phyloP scores from a whole-genome alignment of 2,329 filamentous ascomycete genomes.

The Alternaria sp. region DNA sequence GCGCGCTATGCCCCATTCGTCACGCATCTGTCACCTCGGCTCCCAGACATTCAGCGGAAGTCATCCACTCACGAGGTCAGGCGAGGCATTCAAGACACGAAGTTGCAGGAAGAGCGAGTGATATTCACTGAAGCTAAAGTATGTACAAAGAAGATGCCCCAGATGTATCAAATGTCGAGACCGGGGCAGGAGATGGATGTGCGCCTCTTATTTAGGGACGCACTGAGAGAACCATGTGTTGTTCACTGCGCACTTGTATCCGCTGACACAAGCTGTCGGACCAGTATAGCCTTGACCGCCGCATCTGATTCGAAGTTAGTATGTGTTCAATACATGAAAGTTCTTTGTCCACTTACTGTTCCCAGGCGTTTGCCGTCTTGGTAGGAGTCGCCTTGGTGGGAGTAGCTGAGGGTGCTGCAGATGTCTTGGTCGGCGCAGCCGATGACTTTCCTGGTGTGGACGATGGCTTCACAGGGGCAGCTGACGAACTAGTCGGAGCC shows the following conservation, averaged over 20 bases:
- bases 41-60: not conserved
- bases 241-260: conserved; percentile 14
- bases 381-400: too few species aligned
- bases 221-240: conserved; percentile 19
- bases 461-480: not conserved
- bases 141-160: conserved; percentile 19
- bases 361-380: not conserved
- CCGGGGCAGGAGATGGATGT: not conserved
- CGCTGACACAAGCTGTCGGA: conserved; percentile 22
- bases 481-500: not conserved
- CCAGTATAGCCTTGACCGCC: conserved; percentile 26
- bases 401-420: not conserved
- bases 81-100: not conserved
- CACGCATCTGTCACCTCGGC: conserved; percentile 4
- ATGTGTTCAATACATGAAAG: not conserved
- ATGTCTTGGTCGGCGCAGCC: not conserved
- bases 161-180: not conserved
- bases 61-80: not conserved
- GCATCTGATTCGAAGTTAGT: conserved; percentile 20
- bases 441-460: conserved; percentile 1
- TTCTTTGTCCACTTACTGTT: conserved; percentile 2
- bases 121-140: conserved; percentile 14
- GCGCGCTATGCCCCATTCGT: conserved; percentile 13
- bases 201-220: not conserved
- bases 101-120: not conserved